These are phyloP conservation scores for Piloderma croceum DNA, from an alignment of 768 basidiomycete species.

Conservation along the genomic window DNA sequence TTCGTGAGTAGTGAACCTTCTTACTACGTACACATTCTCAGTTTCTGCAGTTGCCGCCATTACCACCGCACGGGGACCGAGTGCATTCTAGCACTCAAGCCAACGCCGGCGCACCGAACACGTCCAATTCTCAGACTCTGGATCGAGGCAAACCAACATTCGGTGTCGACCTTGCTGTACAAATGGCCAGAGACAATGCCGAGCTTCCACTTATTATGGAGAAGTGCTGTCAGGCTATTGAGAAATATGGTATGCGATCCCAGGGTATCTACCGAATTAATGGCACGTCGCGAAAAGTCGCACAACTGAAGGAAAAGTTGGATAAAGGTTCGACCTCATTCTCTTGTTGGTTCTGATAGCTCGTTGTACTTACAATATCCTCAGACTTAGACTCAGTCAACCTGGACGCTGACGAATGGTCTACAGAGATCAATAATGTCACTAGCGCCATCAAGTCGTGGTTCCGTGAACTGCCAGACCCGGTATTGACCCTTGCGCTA, in stretches of 20 bases:
- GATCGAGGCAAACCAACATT: constrained; percentile 82
- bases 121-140: constrained; percentile 22
- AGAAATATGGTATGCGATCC: constrained; percentile 75
- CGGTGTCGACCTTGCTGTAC: constrained; percentile 86
- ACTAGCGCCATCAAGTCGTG: constrained; percentile 93
- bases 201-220: constrained; percentile 85
- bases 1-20: too few species aligned
- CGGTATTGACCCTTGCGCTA: constrained; percentile 74
- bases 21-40: too few species aligned
- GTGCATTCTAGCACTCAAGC: constrained; percentile 23
- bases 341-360: constrained; percentile 6
- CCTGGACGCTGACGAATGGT: constrained; percentile 85
- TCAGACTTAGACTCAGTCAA: constrained; percentile 83
- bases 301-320: constrained; percentile 72
- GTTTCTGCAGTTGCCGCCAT: constrained; percentile 50
- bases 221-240: constrained; percentile 89
- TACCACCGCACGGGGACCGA: constrained; percentile 39
- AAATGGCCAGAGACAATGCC: constrained; percentile 85
- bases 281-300: constrained; percentile 84
- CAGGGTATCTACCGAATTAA: constrained; percentile 94
- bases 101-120: constrained; percentile 20
- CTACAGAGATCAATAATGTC: constrained; percentile 91
- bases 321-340: constrained; percentile 61
- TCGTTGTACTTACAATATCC: constrained; percentile 15
- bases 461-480: constrained; percentile 94